Evolutionary conservation across 768 basidiomycete species (phyloP), one percentile per base, ranked within the genome.

Genomic region (Tulasnella sp.): DNA sequence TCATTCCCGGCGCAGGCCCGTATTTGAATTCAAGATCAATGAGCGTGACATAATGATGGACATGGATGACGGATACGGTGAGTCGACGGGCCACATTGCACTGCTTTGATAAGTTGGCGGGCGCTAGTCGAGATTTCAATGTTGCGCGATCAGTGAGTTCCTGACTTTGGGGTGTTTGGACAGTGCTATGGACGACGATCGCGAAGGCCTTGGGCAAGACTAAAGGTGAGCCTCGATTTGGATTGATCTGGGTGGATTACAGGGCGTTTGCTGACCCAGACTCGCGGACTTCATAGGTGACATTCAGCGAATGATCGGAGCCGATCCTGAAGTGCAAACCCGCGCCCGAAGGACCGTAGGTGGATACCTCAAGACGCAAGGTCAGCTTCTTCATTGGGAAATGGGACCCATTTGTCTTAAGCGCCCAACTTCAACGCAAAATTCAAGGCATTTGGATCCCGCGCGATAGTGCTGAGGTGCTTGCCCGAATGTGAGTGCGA

Each of bases 11-110:
- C 61, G 58, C 41, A 77, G 88, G 56, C 87, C 89, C 13, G 90
- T 93, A 9, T 91, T 86, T 67, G 90, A 93, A 70, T 93, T 90
- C 67, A 86, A 86, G 2, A 75, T 92, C 58, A 88, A 88, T 63
- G 85, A 84, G n/a, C 88, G 91, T 66, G 88, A 86, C 85, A 88
- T 93, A 67, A 91, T 93, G 89, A 88, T 92, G 80, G 90, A 93
- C 73, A 86, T 88, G 67, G 90, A 93, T 68, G 88, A 91, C 69
- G 90, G 90, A 3, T 91, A 88, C 70, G 23, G 58, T 59, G 58
- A 49, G 58, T 34, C 29, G 19, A 23, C n/a, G 7, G 21, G 5
- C 47, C 21, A 29, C n/a, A 48, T 48, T 27, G 47, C 32, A 24
- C 32, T 13, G 29, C 9, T 23, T 34, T 26, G 58, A 30, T 19